phyloP scores from a whole-genome alignment of 78 protist genomes.

The slime mould (Dictyostelium discoideum) region DNA sequence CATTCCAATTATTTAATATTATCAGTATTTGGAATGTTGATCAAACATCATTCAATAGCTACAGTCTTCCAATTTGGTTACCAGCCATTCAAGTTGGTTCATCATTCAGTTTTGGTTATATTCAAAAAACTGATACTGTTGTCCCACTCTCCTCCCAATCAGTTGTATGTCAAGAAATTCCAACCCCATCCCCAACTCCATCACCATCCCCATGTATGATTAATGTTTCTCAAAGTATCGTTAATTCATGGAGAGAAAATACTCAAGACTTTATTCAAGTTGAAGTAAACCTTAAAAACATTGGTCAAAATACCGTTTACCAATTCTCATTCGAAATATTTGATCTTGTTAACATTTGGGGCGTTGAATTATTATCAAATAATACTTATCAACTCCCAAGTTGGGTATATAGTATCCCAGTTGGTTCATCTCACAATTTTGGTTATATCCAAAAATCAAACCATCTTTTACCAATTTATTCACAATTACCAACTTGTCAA shows the following conservation, averaged over 20 bases:
- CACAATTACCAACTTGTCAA: not conserved
- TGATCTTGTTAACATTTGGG: not conserved
- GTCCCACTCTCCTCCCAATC: not conserved
- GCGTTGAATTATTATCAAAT: not conserved
- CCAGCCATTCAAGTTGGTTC: not conserved
- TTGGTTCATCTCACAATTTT: not conserved
- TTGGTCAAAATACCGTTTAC: not conserved
- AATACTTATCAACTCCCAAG: not conserved
- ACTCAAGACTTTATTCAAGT: not conserved
- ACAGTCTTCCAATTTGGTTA: not conserved
- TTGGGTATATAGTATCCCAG: not conserved
- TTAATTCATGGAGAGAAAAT: constrained; percentile 8
- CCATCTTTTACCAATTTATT: not conserved
- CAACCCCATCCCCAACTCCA: not conserved
- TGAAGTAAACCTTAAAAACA: not conserved
- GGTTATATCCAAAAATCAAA: not conserved
- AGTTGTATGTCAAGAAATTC: not conserved
- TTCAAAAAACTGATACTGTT: not conserved
- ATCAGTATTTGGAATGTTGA: not conserved
- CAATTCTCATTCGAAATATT: not conserved
- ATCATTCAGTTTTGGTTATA: not conserved
- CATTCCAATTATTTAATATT: not conserved
- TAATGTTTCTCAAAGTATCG: not conserved
- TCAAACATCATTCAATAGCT: not conserved
- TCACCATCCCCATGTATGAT: not conserved